Percentiles rank a stretch among this genome's conserved stretches.
Evolutionary conservation across 169 alveolate species (phyloP).

Genomic region (Cryptosporidium sp.): DNA sequence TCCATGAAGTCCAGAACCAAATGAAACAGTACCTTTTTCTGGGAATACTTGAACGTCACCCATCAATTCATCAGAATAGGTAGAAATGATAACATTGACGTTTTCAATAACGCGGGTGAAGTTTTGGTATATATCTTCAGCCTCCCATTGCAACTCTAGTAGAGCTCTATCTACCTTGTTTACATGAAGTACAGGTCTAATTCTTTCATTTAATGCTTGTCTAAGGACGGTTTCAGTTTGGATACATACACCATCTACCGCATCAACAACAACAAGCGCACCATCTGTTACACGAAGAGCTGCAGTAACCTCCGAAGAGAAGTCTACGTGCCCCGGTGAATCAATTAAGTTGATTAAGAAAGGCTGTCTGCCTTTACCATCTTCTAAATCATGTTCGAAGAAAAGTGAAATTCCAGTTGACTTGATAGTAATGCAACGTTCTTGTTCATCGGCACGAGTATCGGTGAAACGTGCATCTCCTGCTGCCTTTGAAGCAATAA

Average conservation of each 20-base stretch:
- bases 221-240: slow-evolving; percentile 99
- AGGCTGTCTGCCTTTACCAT: slow-evolving; percentile 88
- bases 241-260: slow-evolving; percentile 99
- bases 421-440: slow-evolving; percentile 99
- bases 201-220: slow-evolving; percentile 98
- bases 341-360: slow-evolving; percentile 98
- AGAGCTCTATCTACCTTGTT: slow-evolving; percentile 98
- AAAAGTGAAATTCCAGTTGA: slow-evolving; percentile 99
- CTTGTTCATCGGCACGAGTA: slow-evolving; percentile 99
- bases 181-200: slow-evolving; percentile 98
- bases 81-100: slow-evolving; percentile 97
- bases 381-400: slow-evolving; percentile 96
- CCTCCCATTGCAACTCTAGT: slow-evolving; percentile 96
- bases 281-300: slow-evolving; percentile 99
- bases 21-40: slow-evolving; percentile 97
- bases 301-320: slow-evolving; percentile 99
- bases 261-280: slow-evolving; percentile 99
- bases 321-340: slow-evolving; percentile 99
- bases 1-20: slow-evolving; percentile 98
- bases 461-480: slow-evolving; percentile 99
- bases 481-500: slow-evolving; percentile 97
- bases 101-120: slow-evolving; percentile 96
- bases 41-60: slow-evolving; percentile 97
- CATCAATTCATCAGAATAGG: slow-evolving; percentile 95
- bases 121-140: slow-evolving; percentile 97